Evolutionary conservation across 2,329 filamentous ascomycete species (phyloP).

Genomic region (Neofusicoccum umdonicola): DNA sequence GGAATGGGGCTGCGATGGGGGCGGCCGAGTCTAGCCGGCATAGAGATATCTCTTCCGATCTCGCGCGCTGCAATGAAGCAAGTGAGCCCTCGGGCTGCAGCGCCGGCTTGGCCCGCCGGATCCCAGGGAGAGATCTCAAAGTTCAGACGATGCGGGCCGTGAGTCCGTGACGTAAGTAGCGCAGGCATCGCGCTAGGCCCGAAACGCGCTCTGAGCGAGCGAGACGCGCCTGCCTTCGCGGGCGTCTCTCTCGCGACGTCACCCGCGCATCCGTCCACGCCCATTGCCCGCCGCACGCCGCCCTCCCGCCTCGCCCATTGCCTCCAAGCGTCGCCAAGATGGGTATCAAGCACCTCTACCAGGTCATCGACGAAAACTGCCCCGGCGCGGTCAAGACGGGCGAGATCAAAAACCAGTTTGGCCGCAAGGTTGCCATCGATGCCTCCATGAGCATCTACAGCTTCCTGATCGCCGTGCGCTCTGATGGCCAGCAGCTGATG

Average conservation of each 20-base stretch:
- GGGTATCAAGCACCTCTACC: constrained; percentile 46
- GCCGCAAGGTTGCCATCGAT: constrained; percentile 90
- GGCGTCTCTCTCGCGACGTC: constrained; percentile 9
- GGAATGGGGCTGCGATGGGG: neutral
- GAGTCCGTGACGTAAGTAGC: constrained; percentile 5
- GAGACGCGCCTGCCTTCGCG: constrained; percentile 11
- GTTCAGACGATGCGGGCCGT: neutral
- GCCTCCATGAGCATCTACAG: constrained; percentile 99
- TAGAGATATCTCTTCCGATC: neutral
- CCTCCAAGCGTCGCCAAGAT: constrained; percentile 22
- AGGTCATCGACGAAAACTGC: constrained; percentile 69
- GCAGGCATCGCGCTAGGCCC: neutral
- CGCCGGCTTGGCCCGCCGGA: constrained; percentile 1
- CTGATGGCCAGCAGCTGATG: constrained; percentile 93
- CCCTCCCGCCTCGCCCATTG: neutral
- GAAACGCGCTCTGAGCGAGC: constrained; percentile 9
- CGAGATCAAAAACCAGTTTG: constrained; percentile 98
- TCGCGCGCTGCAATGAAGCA: neutral
- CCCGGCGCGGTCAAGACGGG: constrained; percentile 95
- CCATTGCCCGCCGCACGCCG: constrained; percentile 3
- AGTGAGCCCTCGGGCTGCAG: neutral
- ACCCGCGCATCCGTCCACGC: constrained; percentile 8
- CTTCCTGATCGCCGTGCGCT: constrained; percentile 95
- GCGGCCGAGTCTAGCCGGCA: neutral
- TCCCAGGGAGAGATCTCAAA: neutral